Evolutionary conservation across 306 rosid species (phyloP), one percentile per base, ranked within the genome.

Genomic region (Ormosia semicastrata): DNA sequence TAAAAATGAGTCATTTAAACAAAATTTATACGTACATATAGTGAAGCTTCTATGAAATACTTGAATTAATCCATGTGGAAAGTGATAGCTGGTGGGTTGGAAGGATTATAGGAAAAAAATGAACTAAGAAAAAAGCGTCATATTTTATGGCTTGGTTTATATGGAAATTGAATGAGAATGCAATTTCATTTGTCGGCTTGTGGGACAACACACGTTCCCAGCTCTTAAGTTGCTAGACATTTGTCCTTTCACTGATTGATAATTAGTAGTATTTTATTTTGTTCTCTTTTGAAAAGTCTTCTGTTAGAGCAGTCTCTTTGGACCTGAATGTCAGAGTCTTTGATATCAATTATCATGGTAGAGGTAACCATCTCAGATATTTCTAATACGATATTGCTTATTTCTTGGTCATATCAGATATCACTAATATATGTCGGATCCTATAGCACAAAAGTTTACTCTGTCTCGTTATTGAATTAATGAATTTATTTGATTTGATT

Each of bases 151-250:
- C 53, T 77, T 83, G 83, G 66, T 63, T 53, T 60, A 78, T 63
- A 46, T 24, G 69, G 70, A 77, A 83, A 46, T 32, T 41, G 52
- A 71, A 77, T 52, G 75, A 52, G 60, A 83, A 43, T 63, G 78
- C 44, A 65, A 44, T 29, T 62, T 77, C 60, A 71, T 8, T 66
- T 62, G 73, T 59, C 43, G n/a, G 18, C 60, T 52, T 2, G 18
- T 77, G 37, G 69, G 39, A 47, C 50, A 29, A 39, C 69, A 66
- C 32, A 5, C 0, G 2, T 75, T 13, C 46, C 24, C 69, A 24
- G 3, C 29, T 32, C 15, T 34, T n/a, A 1, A 3, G 65, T 53
- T 9, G 11, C 46, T 43, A 79, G 24, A 10, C n/a, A 72, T 72
- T 54, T 39, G 58, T 74, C 40, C 13, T 30, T 54, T 74, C 13